Evolutionary conservation across 2,329 filamentous ascomycete species (phyloP).

Genomic region (Cadophora luteo-olivacea): DNA sequence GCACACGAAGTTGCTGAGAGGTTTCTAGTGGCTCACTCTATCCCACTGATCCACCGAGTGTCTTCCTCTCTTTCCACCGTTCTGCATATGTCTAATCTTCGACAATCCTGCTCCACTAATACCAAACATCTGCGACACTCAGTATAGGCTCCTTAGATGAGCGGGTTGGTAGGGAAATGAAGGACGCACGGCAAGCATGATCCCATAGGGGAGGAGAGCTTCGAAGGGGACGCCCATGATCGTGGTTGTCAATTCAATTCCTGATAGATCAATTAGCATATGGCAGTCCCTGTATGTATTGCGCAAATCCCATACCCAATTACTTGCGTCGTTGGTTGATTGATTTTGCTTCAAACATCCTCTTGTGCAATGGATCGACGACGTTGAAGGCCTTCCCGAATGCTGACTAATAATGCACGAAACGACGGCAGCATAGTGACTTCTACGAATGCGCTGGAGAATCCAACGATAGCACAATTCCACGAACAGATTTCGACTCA

Average conservation of each 20-base stretch:
- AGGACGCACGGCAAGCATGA: slow-evolving; percentile 48
- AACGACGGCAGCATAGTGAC: slow-evolving; percentile 25
- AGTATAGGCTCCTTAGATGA: slow-evolving; percentile 27
- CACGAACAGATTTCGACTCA: slow-evolving; percentile 37
- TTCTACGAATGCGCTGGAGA: slow-evolving; percentile 29
- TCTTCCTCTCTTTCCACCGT: slow-evolving; percentile 49
- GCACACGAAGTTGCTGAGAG: slow-evolving; percentile 24
- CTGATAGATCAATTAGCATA: slow-evolving; percentile 32
- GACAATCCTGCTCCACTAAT: slow-evolving; percentile 48
- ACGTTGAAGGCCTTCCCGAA: slow-evolving; percentile 31
- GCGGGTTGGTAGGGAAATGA: background rate
- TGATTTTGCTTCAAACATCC: slow-evolving; percentile 16
- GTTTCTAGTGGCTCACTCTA: slow-evolving; percentile 41
- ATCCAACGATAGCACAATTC: slow-evolving; percentile 37
- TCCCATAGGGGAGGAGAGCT: slow-evolving; percentile 49
- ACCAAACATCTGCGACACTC: slow-evolving; percentile 48
- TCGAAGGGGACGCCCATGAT: slow-evolving; percentile 52
- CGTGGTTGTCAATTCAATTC: slow-evolving; percentile 34
- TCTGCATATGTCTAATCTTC: slow-evolving; percentile 47
- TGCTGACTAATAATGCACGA: background rate
- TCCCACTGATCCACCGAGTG: slow-evolving; percentile 51
- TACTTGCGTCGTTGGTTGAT: slow-evolving; percentile 35
- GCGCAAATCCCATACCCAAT: slow-evolving; percentile 28
- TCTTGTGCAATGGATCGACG: slow-evolving; percentile 19
- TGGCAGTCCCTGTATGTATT: background rate